These are phyloP conservation scores for Suillus discolor DNA, from an alignment of 768 basidiomycete genomes.

Conservation along the genomic window DNA sequence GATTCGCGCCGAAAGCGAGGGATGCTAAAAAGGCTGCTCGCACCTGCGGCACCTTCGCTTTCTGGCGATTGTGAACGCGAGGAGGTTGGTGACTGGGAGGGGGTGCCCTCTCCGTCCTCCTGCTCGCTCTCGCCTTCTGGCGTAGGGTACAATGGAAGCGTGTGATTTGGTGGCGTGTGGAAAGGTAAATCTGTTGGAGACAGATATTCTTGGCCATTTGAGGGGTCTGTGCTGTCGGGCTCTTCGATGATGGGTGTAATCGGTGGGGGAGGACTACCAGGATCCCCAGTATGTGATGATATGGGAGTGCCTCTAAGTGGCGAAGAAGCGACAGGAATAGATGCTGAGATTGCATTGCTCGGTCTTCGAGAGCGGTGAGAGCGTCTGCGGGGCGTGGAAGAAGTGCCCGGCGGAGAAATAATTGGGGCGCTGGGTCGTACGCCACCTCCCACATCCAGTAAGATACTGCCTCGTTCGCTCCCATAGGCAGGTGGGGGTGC, in stretches of 20 bases:
- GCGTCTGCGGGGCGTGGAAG: conserved; percentile 47
- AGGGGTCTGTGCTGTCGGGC: conserved; percentile 52
- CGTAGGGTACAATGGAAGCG: conserved; percentile 46
- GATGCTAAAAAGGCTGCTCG: conserved; percentile 79
- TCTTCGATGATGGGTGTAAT: conserved; percentile 79
- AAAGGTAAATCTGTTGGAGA: conserved; percentile 68
- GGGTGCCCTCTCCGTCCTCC: conserved; percentile 30
- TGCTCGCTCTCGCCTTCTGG: conserved; percentile 25
- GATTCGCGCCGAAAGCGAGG: conserved; percentile 67
- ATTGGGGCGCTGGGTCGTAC: conserved; percentile 40
- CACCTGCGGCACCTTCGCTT: conserved; percentile 65
- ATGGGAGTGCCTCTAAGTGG: conserved; percentile 61
- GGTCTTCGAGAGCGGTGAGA: conserved; percentile 63
- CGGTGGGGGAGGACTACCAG: conserved; percentile 59
- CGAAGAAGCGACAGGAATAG: conserved; percentile 56
- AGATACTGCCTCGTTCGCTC: conserved; percentile 93
- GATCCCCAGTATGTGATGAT: conserved; percentile 44
- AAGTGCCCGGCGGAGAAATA: conserved; percentile 42
- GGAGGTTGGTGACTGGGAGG: conserved; percentile 20
- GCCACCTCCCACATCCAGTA: conserved; percentile 79
- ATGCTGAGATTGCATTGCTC: conserved; percentile 40
- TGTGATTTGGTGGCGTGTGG: conserved; percentile 51
- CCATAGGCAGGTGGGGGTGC: conserved; percentile 99
- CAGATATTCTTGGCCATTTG: conserved; percentile 52
- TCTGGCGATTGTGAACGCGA: conserved; percentile 64